Percentiles rank a stretch among this genome's conserved stretches.
Conservation (phyloP, 352 stramenopile genomes). For the Phytophthora pseudosyringae region DNA sequence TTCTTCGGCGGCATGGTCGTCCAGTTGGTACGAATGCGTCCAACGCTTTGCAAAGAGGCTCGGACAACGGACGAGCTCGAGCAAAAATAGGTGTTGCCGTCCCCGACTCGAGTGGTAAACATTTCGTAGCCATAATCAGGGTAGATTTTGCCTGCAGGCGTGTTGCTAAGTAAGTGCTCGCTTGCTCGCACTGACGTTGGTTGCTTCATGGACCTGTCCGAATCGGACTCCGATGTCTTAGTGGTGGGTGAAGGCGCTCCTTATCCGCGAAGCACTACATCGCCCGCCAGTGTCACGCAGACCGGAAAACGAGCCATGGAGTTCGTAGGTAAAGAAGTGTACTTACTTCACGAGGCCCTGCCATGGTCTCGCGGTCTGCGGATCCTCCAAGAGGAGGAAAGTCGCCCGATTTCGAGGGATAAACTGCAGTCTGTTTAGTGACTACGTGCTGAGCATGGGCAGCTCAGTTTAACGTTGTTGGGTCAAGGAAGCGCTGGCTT, state of each 20-base stretch:
- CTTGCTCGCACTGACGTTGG: too few relatives aligned
- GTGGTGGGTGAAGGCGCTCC: too few relatives aligned
- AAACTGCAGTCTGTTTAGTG: too few relatives aligned
- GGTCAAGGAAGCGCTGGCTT: background rate
- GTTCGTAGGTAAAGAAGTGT: background rate
- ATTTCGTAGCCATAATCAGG: conserved; percentile 10
- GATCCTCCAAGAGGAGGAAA: too few relatives aligned
- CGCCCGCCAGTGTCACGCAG: conserved; percentile 4
- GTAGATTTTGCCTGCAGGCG: background rate
- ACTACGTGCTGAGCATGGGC: too few relatives aligned
- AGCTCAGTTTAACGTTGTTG: background rate
- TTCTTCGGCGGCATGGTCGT: conserved; percentile 52
- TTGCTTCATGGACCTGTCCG: background rate
- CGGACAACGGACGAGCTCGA: conserved; percentile 5
- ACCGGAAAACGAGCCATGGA: conserved; percentile 6
- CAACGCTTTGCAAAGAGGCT: background rate
- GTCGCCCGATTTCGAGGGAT: too few relatives aligned
- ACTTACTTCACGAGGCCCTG: background rate
- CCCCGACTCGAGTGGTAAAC: background rate
- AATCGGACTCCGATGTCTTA: background rate
- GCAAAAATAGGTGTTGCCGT: conserved; percentile 20
- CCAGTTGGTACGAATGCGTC: background rate
- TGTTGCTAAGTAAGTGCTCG: background rate
- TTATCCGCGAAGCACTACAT: background rate
- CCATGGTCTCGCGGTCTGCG: too few relatives aligned